A percentile compares a stretch with the other conserved stretches of the same genome.
Evolutionary conservation across 768 basidiomycete species (phyloP).

Genomic region (Megacollybia marginata): DNA sequence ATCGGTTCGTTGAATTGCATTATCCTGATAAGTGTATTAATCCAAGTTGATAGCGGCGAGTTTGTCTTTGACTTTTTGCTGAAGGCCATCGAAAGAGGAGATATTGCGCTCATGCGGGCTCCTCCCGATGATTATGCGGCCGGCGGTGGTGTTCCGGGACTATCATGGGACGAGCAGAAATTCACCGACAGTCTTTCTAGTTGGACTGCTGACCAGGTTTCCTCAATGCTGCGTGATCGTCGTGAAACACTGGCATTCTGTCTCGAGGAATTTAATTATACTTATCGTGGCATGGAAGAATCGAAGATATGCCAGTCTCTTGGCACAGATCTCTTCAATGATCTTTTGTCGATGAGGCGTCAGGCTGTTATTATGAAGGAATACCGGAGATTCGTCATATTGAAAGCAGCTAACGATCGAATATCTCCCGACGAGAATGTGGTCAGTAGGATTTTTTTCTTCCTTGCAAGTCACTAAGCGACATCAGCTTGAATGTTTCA

Average conservation of each 20-base stretch:
- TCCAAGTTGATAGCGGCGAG: constrained; percentile 23
- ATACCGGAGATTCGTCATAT: constrained; percentile 61
- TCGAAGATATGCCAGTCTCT: constrained; percentile 24
- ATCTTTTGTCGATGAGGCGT: constrained; percentile 46
- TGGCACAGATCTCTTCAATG: constrained; percentile 37
- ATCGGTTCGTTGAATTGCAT: constrained; percentile 14
- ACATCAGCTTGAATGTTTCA: constrained; percentile 38
- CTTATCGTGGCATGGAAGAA: constrained; percentile 26
- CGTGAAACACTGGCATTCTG: constrained; percentile 37
- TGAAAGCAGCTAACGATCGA: constrained; percentile 32
- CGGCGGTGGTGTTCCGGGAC: constrained; percentile 10
- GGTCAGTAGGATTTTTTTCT: too few relatives aligned
- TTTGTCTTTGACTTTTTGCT: constrained; percentile 36
- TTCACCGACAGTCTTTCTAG: neutral
- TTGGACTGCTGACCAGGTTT: constrained; percentile 35
- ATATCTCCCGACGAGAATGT: too few relatives aligned
- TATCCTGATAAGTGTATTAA: neutral
- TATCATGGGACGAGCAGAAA: constrained; percentile 5
- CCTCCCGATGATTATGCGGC: constrained; percentile 31
- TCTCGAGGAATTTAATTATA: constrained; percentile 29
- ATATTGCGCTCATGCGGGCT: constrained; percentile 43
- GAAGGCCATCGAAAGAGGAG: constrained; percentile 46
- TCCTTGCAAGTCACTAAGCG: too few relatives aligned
- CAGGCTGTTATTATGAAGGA: constrained; percentile 57
- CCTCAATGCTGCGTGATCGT: constrained; percentile 22